Base-by-base conservation (phyloP, 2,329 filamentous ascomycete genomes). In the Paraconiothyrium sp. region DNA sequence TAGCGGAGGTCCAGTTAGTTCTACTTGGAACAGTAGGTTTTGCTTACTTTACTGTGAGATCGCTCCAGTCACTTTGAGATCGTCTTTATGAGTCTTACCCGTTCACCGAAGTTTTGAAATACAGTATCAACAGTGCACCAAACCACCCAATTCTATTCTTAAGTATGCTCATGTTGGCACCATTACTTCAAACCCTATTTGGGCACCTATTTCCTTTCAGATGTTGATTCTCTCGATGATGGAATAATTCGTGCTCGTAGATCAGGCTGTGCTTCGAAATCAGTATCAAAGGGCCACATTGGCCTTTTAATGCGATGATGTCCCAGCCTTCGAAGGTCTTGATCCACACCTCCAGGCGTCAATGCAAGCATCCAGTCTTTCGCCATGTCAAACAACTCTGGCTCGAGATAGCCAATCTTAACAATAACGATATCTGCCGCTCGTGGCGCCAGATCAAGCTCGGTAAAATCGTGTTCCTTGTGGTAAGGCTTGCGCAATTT, bases 401-500 rank as follows among this genome's bases (percentile, higher is more conserved):
- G 54, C 32, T 57, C 54, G 2, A 57, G 30, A 39, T 57, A 57
- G 1, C 54, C 54, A 1, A 57, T 57, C 32, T 57, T 57, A 8
- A 57, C 43, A 8, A 57, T 16, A 4, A 57, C 54, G 8, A 57
- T 48, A 30, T 48, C 43, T 11, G 54, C 54, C 13, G 11, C 16
- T 37, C 54, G 27, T 5, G 54, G 54, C 9, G 11, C 2, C 3
- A 57, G 32, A 35, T 57, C 14, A 2, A 57, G 54, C 2, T 57
- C 54, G 43, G 44, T 48, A 16, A 57, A 57, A 14, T 57, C 54
- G n/a, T 16, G 54, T 16, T 57, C 54, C 8, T 57, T 57, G 30
- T 57, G 54, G 20, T 57, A 57, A 39, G 58, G 9, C 27, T 62
- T 60, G 14, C 58, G 58, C 13, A 60, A 20, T 34, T 56, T 24